Evolutionary conservation across 768 basidiomycete species (phyloP), one percentile per base, ranked within the genome.

Genomic region (Termitomyces sp.): DNA sequence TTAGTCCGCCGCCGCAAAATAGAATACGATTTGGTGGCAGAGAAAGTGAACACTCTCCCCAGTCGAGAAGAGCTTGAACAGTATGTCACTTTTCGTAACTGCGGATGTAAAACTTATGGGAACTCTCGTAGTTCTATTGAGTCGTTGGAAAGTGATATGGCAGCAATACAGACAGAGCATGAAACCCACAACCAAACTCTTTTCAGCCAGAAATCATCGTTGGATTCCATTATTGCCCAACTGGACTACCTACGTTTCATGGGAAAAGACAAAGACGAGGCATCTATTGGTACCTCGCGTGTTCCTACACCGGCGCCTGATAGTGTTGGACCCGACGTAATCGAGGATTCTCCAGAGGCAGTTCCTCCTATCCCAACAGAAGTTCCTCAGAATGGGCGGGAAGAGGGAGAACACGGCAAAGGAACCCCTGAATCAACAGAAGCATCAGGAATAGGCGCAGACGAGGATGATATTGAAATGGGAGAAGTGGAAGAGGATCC

Each of bases 401-500:
- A 69, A 50, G 64, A 69, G 44, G 75, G 62, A 35, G 65, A 74
- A 35, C 80, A 78, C n/a, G 77, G 78, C 47, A 72, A 66, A 62
- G 46, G 53, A n/a, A 57, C 61, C n/a, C 59, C 56, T 47, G 61
- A 56, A 58, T 52, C 64, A 46, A 38, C 66, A 40, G 56, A 65
- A 33, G 26, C 65, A 1, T 56, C 59, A 36, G 30, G 57, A 16
- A 58, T 52, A 57, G 58, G 58, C 49, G 63, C 62, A 63, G 60
- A 48, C 62, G 70, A 84, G 30, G 81, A 89, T 62, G 90, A 93
- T 61, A 92, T 93, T 61, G 91, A 93, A 70, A 93, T 93, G 91
- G 91, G 91, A n/a, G 91, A 93, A 67, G 81, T 93, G 3, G 86
- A 89, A 59, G 91, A 93, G 66, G 82, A 83, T 16, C 82, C 83